Evolutionary conservation across 108 stramenopile species (phyloP).

Genomic region (Pseudonitzschia pungens): DNA sequence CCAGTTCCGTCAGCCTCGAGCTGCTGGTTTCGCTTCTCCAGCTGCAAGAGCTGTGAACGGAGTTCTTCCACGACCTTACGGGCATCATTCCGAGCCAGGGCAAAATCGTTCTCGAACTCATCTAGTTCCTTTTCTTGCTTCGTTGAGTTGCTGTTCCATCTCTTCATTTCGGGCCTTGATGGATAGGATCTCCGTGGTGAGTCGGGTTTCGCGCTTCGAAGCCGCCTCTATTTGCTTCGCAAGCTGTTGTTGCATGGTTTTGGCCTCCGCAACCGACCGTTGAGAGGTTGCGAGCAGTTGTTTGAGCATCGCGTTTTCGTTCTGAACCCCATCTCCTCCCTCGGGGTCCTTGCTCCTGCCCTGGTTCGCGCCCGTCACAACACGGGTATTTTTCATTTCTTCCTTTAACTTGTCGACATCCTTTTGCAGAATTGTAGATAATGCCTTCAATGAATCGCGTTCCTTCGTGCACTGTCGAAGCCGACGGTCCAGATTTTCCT

Average conservation of each 20-base stretch:
- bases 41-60: slow-evolving; percentile 1
- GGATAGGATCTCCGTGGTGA: background rate
- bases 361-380: background rate
- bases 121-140: slow-evolving; percentile 17
- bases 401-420: background rate
- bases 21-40: slow-evolving; percentile 14
- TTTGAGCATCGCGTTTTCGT: background rate
- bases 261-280: slow-evolving; percentile 5
- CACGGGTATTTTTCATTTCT: background rate
- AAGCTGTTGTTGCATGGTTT: background rate
- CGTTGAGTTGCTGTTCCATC: slow-evolving; percentile 5
- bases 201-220: background rate
- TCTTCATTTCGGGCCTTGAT: slow-evolving; percentile 2
- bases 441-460: slow-evolving; percentile 6
- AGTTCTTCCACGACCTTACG: slow-evolving; percentile 21
- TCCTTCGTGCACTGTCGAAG: background rate
- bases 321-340: background rate
- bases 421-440: background rate
- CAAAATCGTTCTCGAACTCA: slow-evolving; percentile 16
- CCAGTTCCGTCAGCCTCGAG: background rate
- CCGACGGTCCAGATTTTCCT: slow-evolving; percentile 1
- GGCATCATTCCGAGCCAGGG: slow-evolving; percentile 18
- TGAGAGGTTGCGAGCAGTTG: slow-evolving; percentile 5
- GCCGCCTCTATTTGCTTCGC: slow-evolving; percentile 14
- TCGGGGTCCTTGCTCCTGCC: background rate